Evolutionary conservation across 2,329 filamentous ascomycete genomes (phyloP), one percentile per base, ranked within the genome.

Genomic region (Fusarium neocosmosporiellum): DNA sequence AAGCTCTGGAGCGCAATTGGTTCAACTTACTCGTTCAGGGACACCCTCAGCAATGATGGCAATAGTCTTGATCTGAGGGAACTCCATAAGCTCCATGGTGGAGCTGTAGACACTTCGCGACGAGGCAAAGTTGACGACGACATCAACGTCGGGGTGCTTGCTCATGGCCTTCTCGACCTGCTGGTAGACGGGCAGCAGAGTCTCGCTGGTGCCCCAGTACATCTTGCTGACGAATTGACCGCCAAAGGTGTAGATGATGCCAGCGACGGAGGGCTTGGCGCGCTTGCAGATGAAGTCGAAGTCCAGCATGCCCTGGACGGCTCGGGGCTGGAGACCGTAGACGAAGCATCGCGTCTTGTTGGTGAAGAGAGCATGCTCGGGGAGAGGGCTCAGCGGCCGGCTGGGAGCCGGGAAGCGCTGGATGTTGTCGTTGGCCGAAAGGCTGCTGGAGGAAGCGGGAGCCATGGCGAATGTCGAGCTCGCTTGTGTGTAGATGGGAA

Each of bases 281-380:
- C 96, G 94, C 92, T 98, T 98, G 95, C 96, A 99, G 88, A 99
- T 99, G 90, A 98, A 99, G 89, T 99, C 96, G 85, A 99, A 99
- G 86, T 99, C 96, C 83, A 99, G 93, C 93, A 95, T 95, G 83
- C 93, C 93, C 87, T 95, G 93, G 77, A 95, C 93, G 78, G 94
- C 93, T 84, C 95, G 92, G 82, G 96, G 96, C 88, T 99, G 96
- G 82, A 99, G 94, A 85, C 96, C 96, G 87, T 99, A 99, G 86
- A 99, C 96, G 84, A 99, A 97, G 89, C 96, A 98, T 96, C 96
- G 90, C 83, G 96, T 98, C 94, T 98, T 99, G 87, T 95, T 92
- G 90, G 96, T 96, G 92, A 98, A 99, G 82, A 99, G 94, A 72
- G 94, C 93, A 86, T 98, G 94, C 81, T 91, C 89, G 77, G 94